Percentiles rank a stretch among this genome's conserved stretches.
These are phyloP conservation scores for Ceratobasidium sp. DNA, from an alignment of 1,284 basidiomycete species.

Conservation along the genomic window DNA sequence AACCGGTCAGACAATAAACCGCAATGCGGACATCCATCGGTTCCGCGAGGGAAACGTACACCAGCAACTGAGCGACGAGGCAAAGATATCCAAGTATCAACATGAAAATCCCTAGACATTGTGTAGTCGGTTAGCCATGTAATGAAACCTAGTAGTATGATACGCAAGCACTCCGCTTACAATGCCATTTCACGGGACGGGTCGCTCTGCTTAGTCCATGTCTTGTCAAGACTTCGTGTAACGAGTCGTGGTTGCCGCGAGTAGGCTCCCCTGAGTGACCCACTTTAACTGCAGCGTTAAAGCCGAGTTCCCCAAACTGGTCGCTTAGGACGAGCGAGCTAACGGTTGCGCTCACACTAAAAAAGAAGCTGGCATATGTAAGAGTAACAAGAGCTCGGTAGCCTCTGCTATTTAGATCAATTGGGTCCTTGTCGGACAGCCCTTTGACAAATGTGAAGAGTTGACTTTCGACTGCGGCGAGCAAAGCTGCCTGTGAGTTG, in stretches of 20 bases:
- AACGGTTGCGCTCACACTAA: conserved; percentile 18
- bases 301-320: not conserved
- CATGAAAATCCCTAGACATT: not conserved
- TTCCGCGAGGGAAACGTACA: conserved; percentile 7
- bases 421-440: not conserved
- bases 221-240: not conserved
- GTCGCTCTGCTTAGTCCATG: not conserved
- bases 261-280: too few relatives aligned
- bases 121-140: not conserved
- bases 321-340: conserved; percentile 15
- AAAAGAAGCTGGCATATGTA: conserved; percentile 1
- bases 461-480: conserved; percentile 13
- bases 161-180: not conserved
- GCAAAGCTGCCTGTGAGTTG: not conserved
- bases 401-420: not conserved
- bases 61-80: not conserved
- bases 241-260: not conserved
- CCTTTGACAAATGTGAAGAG: conserved; percentile 1
- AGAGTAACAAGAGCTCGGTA: not conserved
- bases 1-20: not conserved
- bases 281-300: not conserved
- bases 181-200: conserved; percentile 2
- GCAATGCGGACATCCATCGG: conserved; percentile 1
- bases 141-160: too few relatives aligned
- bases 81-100: conserved; percentile 11